phyloP scores from a whole-genome alignment of 768 basidiomycete genomes.

The Collybiopsis confluens region DNA sequence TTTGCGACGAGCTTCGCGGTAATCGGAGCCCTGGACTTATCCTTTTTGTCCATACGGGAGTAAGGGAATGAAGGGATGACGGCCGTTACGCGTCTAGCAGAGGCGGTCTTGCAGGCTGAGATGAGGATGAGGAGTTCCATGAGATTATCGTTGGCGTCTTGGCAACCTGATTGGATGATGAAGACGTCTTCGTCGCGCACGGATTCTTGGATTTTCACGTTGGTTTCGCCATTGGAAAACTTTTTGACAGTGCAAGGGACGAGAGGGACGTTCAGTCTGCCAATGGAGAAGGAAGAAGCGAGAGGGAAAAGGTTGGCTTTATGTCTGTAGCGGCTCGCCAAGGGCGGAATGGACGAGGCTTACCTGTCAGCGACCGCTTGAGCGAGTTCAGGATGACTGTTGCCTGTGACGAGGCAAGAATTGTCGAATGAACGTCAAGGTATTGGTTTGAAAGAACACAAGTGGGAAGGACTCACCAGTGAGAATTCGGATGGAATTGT shows the following conservation, averaged over 20 bases:
- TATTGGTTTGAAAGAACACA: neutral
- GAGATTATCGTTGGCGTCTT: slow-evolving; percentile 91
- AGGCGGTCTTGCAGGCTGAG: slow-evolving; percentile 96
- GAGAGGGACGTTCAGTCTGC: slow-evolving; percentile 85
- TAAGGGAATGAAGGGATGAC: slow-evolving; percentile 99
- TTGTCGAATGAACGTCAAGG: too few species aligned
- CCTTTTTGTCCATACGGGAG: slow-evolving; percentile 97
- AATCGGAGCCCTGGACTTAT: slow-evolving; percentile 92
- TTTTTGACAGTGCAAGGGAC: slow-evolving; percentile 82
- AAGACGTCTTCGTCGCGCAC: slow-evolving; percentile 98
- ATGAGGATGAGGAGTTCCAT: slow-evolving; percentile 99
- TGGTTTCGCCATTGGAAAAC: slow-evolving; percentile 94
- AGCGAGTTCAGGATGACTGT: slow-evolving; percentile 98
- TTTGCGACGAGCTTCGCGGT: slow-evolving; percentile 98
- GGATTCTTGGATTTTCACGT: slow-evolving; percentile 91
- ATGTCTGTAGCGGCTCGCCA: too few species aligned
- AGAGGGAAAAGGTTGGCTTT: too few species aligned
- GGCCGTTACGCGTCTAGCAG: slow-evolving; percentile 92
- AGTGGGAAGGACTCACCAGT: slow-evolving; percentile 45
- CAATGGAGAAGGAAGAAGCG: slow-evolving; percentile 27
- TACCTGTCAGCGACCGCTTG: slow-evolving; percentile 94
- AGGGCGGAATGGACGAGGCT: slow-evolving; percentile 61
- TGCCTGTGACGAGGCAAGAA: slow-evolving; percentile 52
- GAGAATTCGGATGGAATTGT: slow-evolving; percentile 74
- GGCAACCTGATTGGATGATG: slow-evolving; percentile 90